These are phyloP conservation scores for Pleurotus eryngii DNA, from an alignment of 768 basidiomycete species.

Conservation along the genomic window DNA sequence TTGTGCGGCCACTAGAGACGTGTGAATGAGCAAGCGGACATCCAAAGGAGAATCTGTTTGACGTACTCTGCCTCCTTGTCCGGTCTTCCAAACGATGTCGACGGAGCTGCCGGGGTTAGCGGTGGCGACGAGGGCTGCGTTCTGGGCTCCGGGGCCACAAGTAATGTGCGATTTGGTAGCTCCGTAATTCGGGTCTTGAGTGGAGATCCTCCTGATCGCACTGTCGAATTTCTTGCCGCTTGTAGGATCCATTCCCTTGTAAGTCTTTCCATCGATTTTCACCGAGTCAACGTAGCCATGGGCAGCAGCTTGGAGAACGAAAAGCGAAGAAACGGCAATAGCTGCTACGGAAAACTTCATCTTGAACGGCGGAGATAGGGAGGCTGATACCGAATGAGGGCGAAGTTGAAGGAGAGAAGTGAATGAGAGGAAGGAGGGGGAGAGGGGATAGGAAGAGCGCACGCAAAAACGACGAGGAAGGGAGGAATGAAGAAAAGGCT, in stretches of 20 bases:
- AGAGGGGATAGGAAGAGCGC: neutral
- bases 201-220: conserved; percentile 2
- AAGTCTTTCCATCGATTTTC: conserved; percentile 37
- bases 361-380: neutral
- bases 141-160: conserved; percentile 44
- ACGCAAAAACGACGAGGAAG: conserved; percentile 2
- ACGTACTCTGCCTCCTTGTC: conserved; percentile 16
- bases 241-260: conserved; percentile 31
- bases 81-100: conserved; percentile 41
- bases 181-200: conserved; percentile 18
- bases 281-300: conserved; percentile 41
- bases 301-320: conserved; percentile 28
- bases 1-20: conserved; percentile 17
- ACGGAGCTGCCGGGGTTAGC: conserved; percentile 45
- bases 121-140: conserved; percentile 41
- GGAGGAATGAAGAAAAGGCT: conserved; percentile 3
- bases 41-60: neutral
- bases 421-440: neutral
- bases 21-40: neutral
- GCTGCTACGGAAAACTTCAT: conserved; percentile 5
- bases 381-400: neutral
- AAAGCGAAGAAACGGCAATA: conserved; percentile 1
- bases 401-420: neutral
- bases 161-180: conserved; percentile 37
- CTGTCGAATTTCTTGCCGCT: conserved; percentile 2